A percentile compares a stretch with the other conserved stretches of the same genome.
Evolutionary conservation across 2,329 filamentous ascomycete species (phyloP).

Genomic region (Huntiella abstrusa): DNA sequence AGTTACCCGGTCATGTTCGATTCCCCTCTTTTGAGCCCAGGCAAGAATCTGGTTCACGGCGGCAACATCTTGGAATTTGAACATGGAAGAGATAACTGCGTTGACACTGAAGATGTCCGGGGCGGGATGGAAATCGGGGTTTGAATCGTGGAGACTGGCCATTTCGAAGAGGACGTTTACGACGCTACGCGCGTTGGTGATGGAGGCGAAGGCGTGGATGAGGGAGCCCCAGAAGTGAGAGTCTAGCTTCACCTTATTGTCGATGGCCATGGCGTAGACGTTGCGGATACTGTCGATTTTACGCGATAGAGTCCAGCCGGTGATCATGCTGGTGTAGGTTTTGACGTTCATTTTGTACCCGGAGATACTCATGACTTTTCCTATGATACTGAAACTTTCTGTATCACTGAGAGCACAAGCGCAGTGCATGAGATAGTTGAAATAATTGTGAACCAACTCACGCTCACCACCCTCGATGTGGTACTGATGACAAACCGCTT

Average conservation of each 20-base stretch:
- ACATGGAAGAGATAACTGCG: constrained; percentile 44
- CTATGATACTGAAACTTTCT: constrained; percentile 14
- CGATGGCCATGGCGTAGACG: constrained; percentile 47
- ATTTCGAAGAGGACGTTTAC: constrained; percentile 48
- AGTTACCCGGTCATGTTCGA: constrained; percentile 36
- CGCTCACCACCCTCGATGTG: no score
- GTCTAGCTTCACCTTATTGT: constrained; percentile 42
- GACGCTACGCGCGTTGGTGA: constrained; percentile 33
- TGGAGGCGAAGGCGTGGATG: constrained; percentile 44
- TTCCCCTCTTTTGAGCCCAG: constrained; percentile 38
- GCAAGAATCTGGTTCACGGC: constrained; percentile 34
- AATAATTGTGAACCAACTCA: background rate
- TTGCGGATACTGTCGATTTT: constrained; percentile 41
- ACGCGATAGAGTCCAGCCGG: constrained; percentile 43
- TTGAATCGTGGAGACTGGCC: constrained; percentile 17
- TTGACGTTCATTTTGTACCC: constrained; percentile 32
- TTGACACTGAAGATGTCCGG: constrained; percentile 51
- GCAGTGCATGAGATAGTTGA: constrained; percentile 24
- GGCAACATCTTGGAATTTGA: constrained; percentile 27
- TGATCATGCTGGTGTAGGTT: constrained; percentile 57
- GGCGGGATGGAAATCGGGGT: constrained; percentile 21
- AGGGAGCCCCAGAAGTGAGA: constrained; percentile 49
- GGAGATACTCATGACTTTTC: constrained; percentile 25
- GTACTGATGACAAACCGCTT: background rate
- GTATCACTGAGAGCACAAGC: constrained; percentile 20